Evolutionary conservation across 805 yeast genomes (phyloP), one percentile per base, ranked within the genome.

Genomic region (Torulaspora franciscae): DNA sequence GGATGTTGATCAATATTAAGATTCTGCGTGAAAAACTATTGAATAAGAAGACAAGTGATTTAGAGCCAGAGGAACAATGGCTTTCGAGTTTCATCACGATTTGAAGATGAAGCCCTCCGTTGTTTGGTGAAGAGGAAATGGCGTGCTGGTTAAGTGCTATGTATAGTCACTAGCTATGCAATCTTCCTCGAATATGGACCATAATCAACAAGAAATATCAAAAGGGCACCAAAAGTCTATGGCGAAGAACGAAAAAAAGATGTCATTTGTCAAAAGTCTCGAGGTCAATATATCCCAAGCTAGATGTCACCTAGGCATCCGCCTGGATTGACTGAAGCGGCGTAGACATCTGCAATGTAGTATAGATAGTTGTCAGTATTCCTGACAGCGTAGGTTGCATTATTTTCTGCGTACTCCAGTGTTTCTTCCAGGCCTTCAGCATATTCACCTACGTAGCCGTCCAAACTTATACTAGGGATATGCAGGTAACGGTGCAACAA

Each of bases 401-500:
- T 59, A 15, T 51, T 46, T 32, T 57, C 50, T 3, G 73, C 72
- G 32, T 64, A 54, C 30, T 66, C 67, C 14, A 66, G 42, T 25
- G 65, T 50, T 25, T 66, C 72, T 5, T 63, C 64, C 14, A 62
- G 51, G 2, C 56, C 59, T 45, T 70, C 73, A 35, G 63, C 64
- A 46, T 59, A 69, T 42, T 70, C 73, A 23, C 59, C 71, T 39
- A 68, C 57, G 22, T 55, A 54, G 8, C 22, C 22, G 5, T 60
- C 64, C 45, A 62, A 57, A 15, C 62, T 68, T 47, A 69, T 37
- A 3, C 28, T 54, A 14, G 61, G 59, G 14, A 69, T 54, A 49
- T 70, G 73, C 59, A 68, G 64, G 43, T 66, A 50, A 51, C 74
- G 65, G 46, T 69, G 74, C 27, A 70, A 46, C 19, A 70, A 46